Evolutionary conservation across 2,329 filamentous ascomycete genomes (phyloP), one percentile per base, ranked within the genome.

Genomic region (Podosphaera aphanis): DNA sequence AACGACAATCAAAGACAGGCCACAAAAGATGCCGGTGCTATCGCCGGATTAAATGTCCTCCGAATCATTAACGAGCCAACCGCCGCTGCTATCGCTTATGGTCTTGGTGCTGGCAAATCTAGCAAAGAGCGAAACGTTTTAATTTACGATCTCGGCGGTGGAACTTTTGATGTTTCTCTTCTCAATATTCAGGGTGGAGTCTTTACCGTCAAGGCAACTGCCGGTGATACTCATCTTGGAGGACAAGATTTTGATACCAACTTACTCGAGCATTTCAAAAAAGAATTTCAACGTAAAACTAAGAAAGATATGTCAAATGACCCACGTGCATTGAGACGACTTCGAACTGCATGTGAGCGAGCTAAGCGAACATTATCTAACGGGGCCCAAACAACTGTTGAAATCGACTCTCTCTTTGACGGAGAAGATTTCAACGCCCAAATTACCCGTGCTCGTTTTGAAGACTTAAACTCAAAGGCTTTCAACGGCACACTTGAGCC

Each of bases 51-150:
- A 52, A 94, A 95, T 69, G 85, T 98, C 57, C 86, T 98, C 66
- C 86, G 90, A 75, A 95, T 98, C 71, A 95, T 98, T 71, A 98
- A 98, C 77, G 90, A 98, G 73, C 90, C 90, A 50, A 98, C 90
- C 53, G 90, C 90, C 57, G 90, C 90, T 51, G 90, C 90, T 59
- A 95, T 95, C 60, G 90, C 90, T 59, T 98, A 98, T 67, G 90
- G 90, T 75, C 82, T 98, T 51, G 86, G 86, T 62, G 73, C 83
- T 56, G 85, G 84, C 70, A 93, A 93, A 74, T 82, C 83, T 46
- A 82, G 83, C 65, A 93, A 93, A 75, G 90, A 95, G 76, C 84
- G 90, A 62, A 93, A 95, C 64, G 88, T 98, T 61, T 76, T 98
- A 57, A 95, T 98, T 72, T 98, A 95, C 74, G 90, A 98, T 79